Base-by-base conservation (phyloP, 768 basidiomycete species). In the Amanita muscaria region DNA sequence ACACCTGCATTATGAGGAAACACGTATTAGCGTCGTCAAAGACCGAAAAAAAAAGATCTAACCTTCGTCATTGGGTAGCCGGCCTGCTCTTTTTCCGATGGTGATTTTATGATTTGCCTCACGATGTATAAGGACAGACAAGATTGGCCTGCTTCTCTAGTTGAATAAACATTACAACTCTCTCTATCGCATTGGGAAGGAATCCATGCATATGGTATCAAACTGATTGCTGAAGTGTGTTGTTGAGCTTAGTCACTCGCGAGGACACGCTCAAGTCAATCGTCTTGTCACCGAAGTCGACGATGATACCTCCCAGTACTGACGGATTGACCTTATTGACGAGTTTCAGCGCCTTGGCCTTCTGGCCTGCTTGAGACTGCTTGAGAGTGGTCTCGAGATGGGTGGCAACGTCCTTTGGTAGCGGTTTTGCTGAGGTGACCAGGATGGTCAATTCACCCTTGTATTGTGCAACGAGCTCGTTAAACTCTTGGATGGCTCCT, bases 221-320 rank as follows among this genome's bases (percentile, higher is more conserved):
- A n/a, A n/a, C n/a, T n/a, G n/a, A n/a, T n/a, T n/a, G 80, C 61
- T 84, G 77, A 40, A 98, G 71, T 57, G 85, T 75, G 53, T 77
- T 79, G 76, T 97, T 97, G 60, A 97, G 79, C 67, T 92, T 94
- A 62, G 83, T 94, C 57, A 98, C 90, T 44, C 89, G 88, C 25
- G 89, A 90, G 39, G 81, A 83, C 45, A 94, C 92, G 55, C 89
- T 93, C 48, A 98, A 76, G 68, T 99, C 96, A 56, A 99, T 86
- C 42, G 90, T 91, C 74, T 94, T 94, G 73, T 97, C 96, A 51
- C 92, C 94, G 59, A 99, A 91, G 68, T 99, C 96, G 39, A 99
- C 83, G 49, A 97, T 74, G 48, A 98, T 64, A 40, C 96, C 96
- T 47, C 94, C 96, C 50, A 98, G 67, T 46, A 97, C 70, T 14